Percentiles rank a stretch among this genome's conserved stretches.
Conservation (phyloP, 495 filamentous ascomycete species). For the Pseudoneurospora amorphoporcata region DNA sequence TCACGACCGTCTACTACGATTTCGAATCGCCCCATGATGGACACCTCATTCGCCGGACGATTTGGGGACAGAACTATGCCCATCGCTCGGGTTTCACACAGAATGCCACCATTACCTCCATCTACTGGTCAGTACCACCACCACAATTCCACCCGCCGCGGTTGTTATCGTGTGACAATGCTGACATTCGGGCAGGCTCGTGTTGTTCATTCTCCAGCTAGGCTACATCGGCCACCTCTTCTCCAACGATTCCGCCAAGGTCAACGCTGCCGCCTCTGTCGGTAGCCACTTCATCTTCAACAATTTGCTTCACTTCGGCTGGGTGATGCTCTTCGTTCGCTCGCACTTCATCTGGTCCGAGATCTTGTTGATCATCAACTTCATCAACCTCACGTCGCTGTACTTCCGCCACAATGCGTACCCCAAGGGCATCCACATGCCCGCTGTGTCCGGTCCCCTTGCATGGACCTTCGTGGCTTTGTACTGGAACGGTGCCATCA, state of each 20-base stretch:
- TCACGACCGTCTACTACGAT: constrained; percentile 61
- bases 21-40: constrained; percentile 51
- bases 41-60: constrained; percentile 39
- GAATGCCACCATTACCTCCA: constrained; percentile 54
- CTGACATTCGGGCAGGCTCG: constrained; percentile 41
- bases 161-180: not conserved
- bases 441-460: constrained; percentile 64
- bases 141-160: not conserved
- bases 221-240: constrained; percentile 71
- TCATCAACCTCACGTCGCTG: constrained; percentile 61
- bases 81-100: constrained; percentile 65
- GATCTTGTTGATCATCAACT: constrained; percentile 66
- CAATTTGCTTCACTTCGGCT: constrained; percentile 69
- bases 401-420: constrained; percentile 69
- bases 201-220: constrained; percentile 63
- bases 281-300: constrained; percentile 76
- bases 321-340: constrained; percentile 73
- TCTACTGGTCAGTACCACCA: constrained; percentile 58
- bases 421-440: constrained; percentile 60
- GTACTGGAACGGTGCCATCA: constrained; percentile 80
- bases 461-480: constrained; percentile 77
- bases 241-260: constrained; percentile 44
- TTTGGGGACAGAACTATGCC: constrained; percentile 59
- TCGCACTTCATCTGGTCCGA: constrained; percentile 62
- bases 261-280: constrained; percentile 62